A percentile compares a stretch with the other conserved stretches of the same genome.
phyloP scores from a whole-genome alignment of 2,329 filamentous ascomycete genomes.

The Hypoxylon sp. region DNA sequence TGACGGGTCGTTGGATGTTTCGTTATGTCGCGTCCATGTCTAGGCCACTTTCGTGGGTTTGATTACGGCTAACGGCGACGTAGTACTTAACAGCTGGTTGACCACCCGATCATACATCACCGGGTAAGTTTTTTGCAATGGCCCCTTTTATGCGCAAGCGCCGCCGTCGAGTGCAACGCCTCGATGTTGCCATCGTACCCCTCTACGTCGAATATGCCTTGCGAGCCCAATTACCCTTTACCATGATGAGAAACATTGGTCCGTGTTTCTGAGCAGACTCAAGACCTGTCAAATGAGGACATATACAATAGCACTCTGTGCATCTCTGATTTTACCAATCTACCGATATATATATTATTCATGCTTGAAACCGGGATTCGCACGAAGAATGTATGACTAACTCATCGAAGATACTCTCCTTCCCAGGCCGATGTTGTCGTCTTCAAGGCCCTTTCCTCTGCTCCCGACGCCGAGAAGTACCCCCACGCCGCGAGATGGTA shows the following conservation, averaged over 20 bases:
- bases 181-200: constrained; percentile 17
- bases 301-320: constrained; percentile 56
- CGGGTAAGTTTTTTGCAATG: constrained; percentile 69
- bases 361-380: constrained; percentile 5
- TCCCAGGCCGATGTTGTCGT: constrained; percentile 96
- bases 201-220: constrained; percentile 23
- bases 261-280: constrained; percentile 85
- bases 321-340: constrained; percentile 54
- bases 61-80: constrained; percentile 27
- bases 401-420: constrained; percentile 67
- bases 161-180: constrained; percentile 28
- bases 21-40: constrained; percentile 22
- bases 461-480: constrained; percentile 88
- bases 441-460: constrained; percentile 87
- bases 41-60: constrained; percentile 17
- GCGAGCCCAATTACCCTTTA: constrained; percentile 48
- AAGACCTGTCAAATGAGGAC: constrained; percentile 75
- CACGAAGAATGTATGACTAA: constrained; percentile 36
- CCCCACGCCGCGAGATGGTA: constrained; percentile 97
- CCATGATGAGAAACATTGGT: constrained; percentile 83
- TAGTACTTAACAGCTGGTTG: constrained; percentile 72
- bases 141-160: constrained; percentile 37
- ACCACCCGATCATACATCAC: constrained; percentile 78
- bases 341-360: not conserved
- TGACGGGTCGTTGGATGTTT: constrained; percentile 9